A percentile compares a stretch with the other conserved stretches of the same genome.
Evolutionary conservation across 371 early-diverging fungal species (phyloP).

Genomic region (Paraphysoderma sedebokerense): DNA sequence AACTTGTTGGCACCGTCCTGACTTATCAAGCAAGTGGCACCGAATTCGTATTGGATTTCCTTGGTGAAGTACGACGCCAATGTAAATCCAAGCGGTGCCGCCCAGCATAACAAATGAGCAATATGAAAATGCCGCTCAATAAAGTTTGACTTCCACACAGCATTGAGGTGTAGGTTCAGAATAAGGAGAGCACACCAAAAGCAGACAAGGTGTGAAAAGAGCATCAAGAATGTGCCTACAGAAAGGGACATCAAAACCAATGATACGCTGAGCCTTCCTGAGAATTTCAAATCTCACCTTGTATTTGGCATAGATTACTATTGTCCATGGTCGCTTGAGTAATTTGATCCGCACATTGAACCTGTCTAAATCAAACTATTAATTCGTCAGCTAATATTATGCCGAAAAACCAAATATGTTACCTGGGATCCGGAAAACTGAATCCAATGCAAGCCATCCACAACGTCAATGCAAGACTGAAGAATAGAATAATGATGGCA

Average conservation of each 20-base stretch:
- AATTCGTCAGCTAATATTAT: constrained; percentile 7
- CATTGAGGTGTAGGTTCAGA: constrained; percentile 42
- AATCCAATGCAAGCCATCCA: constrained; percentile 34
- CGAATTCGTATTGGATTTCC: constrained; percentile 35
- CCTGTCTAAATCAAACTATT: no score
- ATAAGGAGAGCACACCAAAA: constrained; percentile 42
- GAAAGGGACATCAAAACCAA: no score
- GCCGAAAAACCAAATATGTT: constrained; percentile 25
- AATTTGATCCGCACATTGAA: constrained; percentile 18
- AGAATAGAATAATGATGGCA: constrained; percentile 39
- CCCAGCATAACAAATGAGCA: constrained; percentile 39
- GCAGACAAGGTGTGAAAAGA: constrained; percentile 34
- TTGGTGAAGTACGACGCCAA: constrained; percentile 23
- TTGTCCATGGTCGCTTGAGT: constrained; percentile 20
- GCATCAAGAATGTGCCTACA: constrained; percentile 14
- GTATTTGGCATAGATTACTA: constrained; percentile 39
- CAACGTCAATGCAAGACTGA: constrained; percentile 30
- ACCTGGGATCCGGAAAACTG: constrained; percentile 26
- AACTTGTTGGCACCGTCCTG: constrained; percentile 24
- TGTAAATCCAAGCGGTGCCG: constrained; percentile 28
- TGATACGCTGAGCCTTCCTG: no score
- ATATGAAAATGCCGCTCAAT: constrained; percentile 29
- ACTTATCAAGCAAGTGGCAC: constrained; percentile 35
- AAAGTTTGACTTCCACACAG: constrained; percentile 42
- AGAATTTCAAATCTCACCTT: constrained; percentile 17